A percentile compares a stretch with the other conserved stretches of the same genome.
These are phyloP conservation scores for Meyerozyma carpophila DNA, from an alignment of 1,139 yeast genomes.

Conservation along the genomic window DNA sequence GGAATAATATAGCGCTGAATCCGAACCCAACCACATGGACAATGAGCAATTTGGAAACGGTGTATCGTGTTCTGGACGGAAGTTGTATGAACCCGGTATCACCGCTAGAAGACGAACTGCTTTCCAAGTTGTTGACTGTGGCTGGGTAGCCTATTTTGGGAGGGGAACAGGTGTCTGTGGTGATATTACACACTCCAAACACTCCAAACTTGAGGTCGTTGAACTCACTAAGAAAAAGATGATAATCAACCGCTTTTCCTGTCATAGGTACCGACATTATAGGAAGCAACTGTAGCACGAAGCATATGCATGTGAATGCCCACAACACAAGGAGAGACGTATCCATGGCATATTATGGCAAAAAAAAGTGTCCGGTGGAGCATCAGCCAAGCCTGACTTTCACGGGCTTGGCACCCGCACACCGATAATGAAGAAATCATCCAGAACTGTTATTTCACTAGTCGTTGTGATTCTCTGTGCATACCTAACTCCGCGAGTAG, in stretches of 20 bases:
- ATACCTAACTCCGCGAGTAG: not conserved
- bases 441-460: not conserved
- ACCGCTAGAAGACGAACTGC: conserved; percentile 8
- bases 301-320: conserved; percentile 33
- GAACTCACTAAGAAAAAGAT: conserved; percentile 9
- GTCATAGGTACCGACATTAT: conserved; percentile 63
- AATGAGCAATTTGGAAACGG: conserved; percentile 66
- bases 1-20: conserved; percentile 50
- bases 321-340: conserved; percentile 6
- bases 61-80: conserved; percentile 54
- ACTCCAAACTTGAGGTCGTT: conserved; percentile 68
- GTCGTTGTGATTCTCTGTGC: not conserved
- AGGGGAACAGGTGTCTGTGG: conserved; percentile 41
- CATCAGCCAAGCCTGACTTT: not conserved
- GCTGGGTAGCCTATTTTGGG: conserved; percentile 36
- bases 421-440: conserved; percentile 3
- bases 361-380: too few relatives aligned
- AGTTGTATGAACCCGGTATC: conserved; percentile 33
- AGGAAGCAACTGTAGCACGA: conserved; percentile 49
- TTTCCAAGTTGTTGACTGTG: conserved; percentile 6
- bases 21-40: conserved; percentile 84
- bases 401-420: not conserved
- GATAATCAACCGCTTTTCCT: conserved; percentile 6
- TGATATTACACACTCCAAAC: conserved; percentile 66
- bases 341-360: not conserved